A percentile compares a stretch with the other conserved stretches of the same genome.
These are phyloP conservation scores for Wickerhamomyces sp. DNA, from an alignment of 1,139 yeast species.

Conservation along the genomic window DNA sequence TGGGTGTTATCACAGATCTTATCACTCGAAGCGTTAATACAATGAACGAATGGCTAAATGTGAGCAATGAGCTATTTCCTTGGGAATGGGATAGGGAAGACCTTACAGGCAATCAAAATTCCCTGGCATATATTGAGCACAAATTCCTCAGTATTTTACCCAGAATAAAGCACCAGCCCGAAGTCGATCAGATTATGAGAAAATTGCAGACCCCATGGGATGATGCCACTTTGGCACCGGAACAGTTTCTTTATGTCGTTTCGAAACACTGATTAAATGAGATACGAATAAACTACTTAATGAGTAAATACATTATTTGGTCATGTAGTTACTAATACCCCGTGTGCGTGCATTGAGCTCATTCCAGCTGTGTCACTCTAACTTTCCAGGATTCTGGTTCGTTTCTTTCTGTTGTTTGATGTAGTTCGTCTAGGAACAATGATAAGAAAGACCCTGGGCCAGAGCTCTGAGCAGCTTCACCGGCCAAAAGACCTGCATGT, in stretches of 20 bases:
- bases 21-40: not conserved
- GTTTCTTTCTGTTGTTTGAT: conserved; percentile 18
- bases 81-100: conserved; percentile 8
- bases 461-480: conserved; percentile 6
- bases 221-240: conserved; percentile 1
- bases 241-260: not conserved
- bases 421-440: conserved; percentile 9
- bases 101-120: conserved; percentile 1
- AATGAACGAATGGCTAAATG: not conserved
- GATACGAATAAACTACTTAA: no score
- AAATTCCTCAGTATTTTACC: conserved; percentile 6
- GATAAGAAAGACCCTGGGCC: conserved; percentile 17
- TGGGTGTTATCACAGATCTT: conserved; percentile 17
- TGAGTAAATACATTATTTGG: no score
- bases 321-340: no score
- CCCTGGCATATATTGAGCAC: conserved; percentile 8
- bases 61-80: not conserved
- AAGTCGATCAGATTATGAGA: not conserved
- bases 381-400: conserved; percentile 26
- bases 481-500: conserved; percentile 56
- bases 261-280: no score
- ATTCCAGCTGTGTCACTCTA: no score
- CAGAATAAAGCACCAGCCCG: conserved; percentile 2
- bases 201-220: conserved; percentile 9
- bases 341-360: no score